Conservation (phyloP, 106 monocot species). For the Dendrobium catenatum region DNA sequence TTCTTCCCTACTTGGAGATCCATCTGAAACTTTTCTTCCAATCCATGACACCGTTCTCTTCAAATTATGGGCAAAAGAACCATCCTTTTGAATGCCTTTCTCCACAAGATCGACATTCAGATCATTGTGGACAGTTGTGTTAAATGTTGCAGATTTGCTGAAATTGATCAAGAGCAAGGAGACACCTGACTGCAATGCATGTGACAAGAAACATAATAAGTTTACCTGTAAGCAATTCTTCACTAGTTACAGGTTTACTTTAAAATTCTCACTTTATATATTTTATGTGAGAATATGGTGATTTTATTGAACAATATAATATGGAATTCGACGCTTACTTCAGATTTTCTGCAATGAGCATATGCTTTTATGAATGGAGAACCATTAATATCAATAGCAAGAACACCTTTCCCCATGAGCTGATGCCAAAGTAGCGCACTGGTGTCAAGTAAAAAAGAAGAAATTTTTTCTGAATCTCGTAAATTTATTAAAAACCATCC, state of each 20-base stretch:
- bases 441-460: background rate
- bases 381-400: slow-evolving; percentile 43
- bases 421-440: slow-evolving; percentile 80
- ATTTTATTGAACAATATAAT: background rate
- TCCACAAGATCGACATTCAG: slow-evolving; percentile 24
- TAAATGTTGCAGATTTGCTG: slow-evolving; percentile 24
- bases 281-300: background rate
- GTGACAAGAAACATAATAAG: background rate
- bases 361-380: slow-evolving; percentile 66
- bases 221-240: background rate
- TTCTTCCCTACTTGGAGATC: slow-evolving; percentile 40
- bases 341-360: slow-evolving; percentile 63
- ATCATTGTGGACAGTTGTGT: slow-evolving; percentile 33
- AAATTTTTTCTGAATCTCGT: background rate
- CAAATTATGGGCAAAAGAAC: slow-evolving; percentile 24
- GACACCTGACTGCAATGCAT: slow-evolving; percentile 29
- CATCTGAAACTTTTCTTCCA: slow-evolving; percentile 40
- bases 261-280: background rate
- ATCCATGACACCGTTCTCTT: slow-evolving; percentile 58
- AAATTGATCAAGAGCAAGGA: slow-evolving; percentile 53
- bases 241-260: background rate
- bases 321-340: slow-evolving; percentile 12
- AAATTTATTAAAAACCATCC: background rate
- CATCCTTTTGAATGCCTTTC: slow-evolving; percentile 5
- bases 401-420: slow-evolving; percentile 76